These are phyloP conservation scores for Piper betle DNA, from an alignment of 164 flowering plant genomes.

Conservation along the genomic window DNA sequence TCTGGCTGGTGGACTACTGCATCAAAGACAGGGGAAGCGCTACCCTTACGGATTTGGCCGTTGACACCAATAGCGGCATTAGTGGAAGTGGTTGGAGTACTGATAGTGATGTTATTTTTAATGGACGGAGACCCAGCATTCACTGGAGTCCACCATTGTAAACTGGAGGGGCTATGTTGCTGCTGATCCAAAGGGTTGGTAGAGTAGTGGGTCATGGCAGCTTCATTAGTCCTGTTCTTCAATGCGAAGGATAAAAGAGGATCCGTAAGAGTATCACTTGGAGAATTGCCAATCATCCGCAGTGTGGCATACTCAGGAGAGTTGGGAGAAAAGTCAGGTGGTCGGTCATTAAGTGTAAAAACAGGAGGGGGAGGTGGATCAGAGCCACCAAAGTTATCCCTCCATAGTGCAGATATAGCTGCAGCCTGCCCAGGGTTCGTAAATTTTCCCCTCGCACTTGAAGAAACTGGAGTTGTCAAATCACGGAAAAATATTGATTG, in stretches of 20 bases:
- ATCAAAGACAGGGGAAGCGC: conserved; percentile 84
- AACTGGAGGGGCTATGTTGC: conserved; percentile 40
- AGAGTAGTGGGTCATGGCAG: conserved; percentile 39
- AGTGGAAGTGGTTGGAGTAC: too few relatives aligned
- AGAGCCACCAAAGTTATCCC: conserved; percentile 60
- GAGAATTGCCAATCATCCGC: too few relatives aligned
- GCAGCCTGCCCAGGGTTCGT: conserved; percentile 88
- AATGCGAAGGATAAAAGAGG: conserved; percentile 39
- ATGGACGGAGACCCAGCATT: conserved; percentile 21
- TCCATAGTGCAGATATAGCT: conserved; percentile 87
- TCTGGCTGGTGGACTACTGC: conserved; percentile 50
- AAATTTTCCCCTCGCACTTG: conserved; percentile 57
- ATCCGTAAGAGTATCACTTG: conserved; percentile 5
- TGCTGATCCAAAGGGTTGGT: conserved; percentile 24
- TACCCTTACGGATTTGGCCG: conserved; percentile 50
- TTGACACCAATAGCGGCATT: conserved; percentile 5
- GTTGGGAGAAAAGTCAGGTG: conserved; percentile 72
- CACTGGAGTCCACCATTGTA: conserved; percentile 77
- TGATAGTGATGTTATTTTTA: background rate
- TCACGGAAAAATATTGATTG: conserved; percentile 41
- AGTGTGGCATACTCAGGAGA: conserved; percentile 66
- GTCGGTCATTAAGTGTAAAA: conserved; percentile 75
- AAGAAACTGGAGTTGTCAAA: conserved; percentile 42
- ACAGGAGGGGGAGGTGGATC: conserved; percentile 97
- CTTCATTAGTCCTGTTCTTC: conserved; percentile 40